Evolutionary conservation across 2,329 filamentous ascomycete species (phyloP).

Genomic region (Aspergillus brunneoviolaceus): DNA sequence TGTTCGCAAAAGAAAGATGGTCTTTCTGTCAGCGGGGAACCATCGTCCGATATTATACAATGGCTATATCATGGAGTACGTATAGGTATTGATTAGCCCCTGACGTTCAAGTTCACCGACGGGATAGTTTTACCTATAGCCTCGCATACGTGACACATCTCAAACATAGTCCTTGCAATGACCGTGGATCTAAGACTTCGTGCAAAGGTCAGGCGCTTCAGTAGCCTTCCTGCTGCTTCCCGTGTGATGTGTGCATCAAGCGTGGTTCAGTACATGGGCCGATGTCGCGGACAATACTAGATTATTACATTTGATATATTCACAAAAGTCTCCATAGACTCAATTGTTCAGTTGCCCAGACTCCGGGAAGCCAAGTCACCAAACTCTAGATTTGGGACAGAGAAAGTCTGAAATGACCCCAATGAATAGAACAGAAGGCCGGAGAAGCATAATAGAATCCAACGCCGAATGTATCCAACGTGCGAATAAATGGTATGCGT

Average conservation of each 20-base stretch:
- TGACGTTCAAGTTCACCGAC: not conserved
- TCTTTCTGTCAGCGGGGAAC: too few species aligned
- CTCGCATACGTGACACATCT: not conserved
- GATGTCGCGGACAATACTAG: too few species aligned
- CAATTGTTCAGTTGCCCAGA: not conserved
- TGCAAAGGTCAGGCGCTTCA: not conserved
- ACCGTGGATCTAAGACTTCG: not conserved
- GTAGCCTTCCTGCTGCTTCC: not conserved
- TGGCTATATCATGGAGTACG: not conserved
- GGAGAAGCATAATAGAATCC: not conserved
- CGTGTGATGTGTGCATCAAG: not conserved
- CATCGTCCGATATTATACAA: not conserved
- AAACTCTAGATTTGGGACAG: not conserved
- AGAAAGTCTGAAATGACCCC: constrained; percentile 15
- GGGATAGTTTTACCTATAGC: not conserved
- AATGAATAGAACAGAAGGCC: not conserved
- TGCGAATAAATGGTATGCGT: constrained; percentile 6
- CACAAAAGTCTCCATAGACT: not conserved
- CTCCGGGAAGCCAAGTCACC: not conserved
- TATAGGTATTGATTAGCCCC: not conserved
- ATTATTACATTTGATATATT: not conserved
- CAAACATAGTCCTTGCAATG: not conserved
- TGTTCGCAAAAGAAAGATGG: too few species aligned
- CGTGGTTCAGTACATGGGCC: not conserved
- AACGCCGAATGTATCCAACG: constrained; percentile 10